A percentile compares a stretch with the other conserved stretches of the same genome.
Conservation (phyloP, 805 yeast species). For the Geotrichum ghanense region DNA sequence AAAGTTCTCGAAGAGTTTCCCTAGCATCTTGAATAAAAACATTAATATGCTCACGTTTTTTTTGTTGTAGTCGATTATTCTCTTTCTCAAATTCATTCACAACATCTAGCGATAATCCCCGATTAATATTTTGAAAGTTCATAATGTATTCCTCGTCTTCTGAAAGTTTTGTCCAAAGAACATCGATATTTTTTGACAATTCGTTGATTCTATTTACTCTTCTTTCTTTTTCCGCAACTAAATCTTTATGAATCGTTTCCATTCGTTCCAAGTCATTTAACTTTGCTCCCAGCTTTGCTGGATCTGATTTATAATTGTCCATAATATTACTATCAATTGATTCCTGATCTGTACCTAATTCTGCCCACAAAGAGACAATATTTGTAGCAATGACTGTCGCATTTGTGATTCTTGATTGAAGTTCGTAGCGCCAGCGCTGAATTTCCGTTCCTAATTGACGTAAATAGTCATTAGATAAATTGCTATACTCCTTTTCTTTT, state of each 20-base stretch:
- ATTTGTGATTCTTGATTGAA: conserved; percentile 10
- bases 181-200: conserved; percentile 30
- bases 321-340: conserved; percentile 19
- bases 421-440: conserved; percentile 16
- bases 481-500: conserved; percentile 10
- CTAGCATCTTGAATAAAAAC: conserved; percentile 57
- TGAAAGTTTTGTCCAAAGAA: conserved; percentile 47
- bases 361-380: conserved; percentile 23
- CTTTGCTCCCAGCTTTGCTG: conserved; percentile 18
- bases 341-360: conserved; percentile 22
- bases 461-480: conserved; percentile 17
- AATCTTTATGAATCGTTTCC: conserved; percentile 13
- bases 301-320: conserved; percentile 12
- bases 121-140: conserved; percentile 32
- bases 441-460: conserved; percentile 18
- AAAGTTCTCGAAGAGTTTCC: conserved; percentile 43
- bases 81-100: conserved; percentile 45
- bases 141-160: conserved; percentile 33
- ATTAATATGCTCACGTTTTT: conserved; percentile 54
- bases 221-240: conserved; percentile 29
- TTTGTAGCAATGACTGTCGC: conserved; percentile 16
- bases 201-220: conserved; percentile 22
- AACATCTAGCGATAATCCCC: conserved; percentile 35
- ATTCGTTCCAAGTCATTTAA: conserved; percentile 22
- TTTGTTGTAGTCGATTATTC: conserved; percentile 41